Evolutionary conservation across 2,329 filamentous ascomycete species (phyloP), one percentile per base, ranked within the genome.

Genomic region (Ophiosphaerella herpotricha): DNA sequence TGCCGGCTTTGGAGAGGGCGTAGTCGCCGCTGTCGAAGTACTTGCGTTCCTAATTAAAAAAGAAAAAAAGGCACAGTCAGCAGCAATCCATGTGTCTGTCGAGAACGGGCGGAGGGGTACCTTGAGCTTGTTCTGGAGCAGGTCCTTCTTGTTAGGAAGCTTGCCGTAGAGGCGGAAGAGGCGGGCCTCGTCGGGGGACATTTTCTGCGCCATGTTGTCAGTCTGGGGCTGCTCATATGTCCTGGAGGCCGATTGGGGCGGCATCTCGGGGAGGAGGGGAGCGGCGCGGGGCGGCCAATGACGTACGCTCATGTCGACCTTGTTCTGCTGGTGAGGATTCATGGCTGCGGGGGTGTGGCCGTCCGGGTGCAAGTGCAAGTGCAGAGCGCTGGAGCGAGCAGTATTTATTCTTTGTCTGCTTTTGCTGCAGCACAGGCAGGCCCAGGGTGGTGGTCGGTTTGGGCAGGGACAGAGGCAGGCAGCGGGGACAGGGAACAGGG

Each of bases 291-390:
- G 56, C 54, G 50, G 36, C 23, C 31, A 47, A 60, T 61, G 57
- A 84, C 90, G 80, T 80, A 97, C 94, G 81, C 84, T 92, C 78
- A 97, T 83, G 78, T 99, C 94, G 69, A 97, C 84, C 82, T 99
- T 97, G 83, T 97, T 97, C 84, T 96, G 92, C 82, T 97, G 90
- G 75, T 92, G 91, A 66, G 93, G 93, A 76, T 97, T 97, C 91
- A 97, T 95, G 60, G 57, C 65, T 61, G 61, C 57, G 60, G 18
- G 18, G 18, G 18, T 21, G 26, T 53, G n/a, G 50, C 42, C 51
- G 48, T 52, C 54, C 37, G 23, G 42, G 54, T 55, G 32, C 58
- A 55, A 33, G 62, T 52, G 48, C 18, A 21, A 4, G 4, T 37
- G 45, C 11, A 24, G 48, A 46, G 16, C 36, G 37, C 40, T 38